Evolutionary conservation across 495 filamentous ascomycete genomes (phyloP), one percentile per base, ranked within the genome.

Genomic region (Articulospora tetracladia): DNA sequence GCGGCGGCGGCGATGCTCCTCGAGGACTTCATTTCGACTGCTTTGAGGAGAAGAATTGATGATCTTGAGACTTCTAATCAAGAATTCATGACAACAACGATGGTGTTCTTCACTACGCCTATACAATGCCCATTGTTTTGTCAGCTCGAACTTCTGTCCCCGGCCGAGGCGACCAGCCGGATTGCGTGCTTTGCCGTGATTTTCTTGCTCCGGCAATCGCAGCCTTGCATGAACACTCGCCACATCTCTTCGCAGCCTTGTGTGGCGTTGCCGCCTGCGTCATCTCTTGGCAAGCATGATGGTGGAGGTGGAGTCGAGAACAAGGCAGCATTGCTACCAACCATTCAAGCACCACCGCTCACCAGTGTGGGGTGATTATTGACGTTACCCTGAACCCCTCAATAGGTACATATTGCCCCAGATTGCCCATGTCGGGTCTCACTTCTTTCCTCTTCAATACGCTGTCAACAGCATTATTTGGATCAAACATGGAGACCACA

Each of bases 121-220:
- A 25, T 27, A 48, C 6, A n/a, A 10, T 19, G 22, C 34, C 34
- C n/a, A 28, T n/a, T 12, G 24, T 51, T 61, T 61, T 57, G 53
- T 61, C 59, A 57, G 59, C 59, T 11, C 50, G 17, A 13, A 19
- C 22, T 24, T 23, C 23, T 26, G 22, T 26, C 8, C 6, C 15
- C 8, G 26, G 23, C 17, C 19, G 23, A 25, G 24, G 25, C 23
- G 34, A 12, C 28, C 1, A 13, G 27, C 28, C 28, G 13, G 6
- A 63, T 63, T 34, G 55, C 55, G 60, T 58, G 30, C 34, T 58
- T 46, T 26, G 25, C 47, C 47, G 55, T 63, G 60, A 58, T 50
- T 58, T 54, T 4, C 27, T 30, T 36, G 48, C 23, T 25, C n/a
- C 34, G 22, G 54, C 27, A 32, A 8, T 50, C 15, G 15, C 44